Conservation (phyloP, 257 asterid species). For the Eucommia ulmoides region DNA sequence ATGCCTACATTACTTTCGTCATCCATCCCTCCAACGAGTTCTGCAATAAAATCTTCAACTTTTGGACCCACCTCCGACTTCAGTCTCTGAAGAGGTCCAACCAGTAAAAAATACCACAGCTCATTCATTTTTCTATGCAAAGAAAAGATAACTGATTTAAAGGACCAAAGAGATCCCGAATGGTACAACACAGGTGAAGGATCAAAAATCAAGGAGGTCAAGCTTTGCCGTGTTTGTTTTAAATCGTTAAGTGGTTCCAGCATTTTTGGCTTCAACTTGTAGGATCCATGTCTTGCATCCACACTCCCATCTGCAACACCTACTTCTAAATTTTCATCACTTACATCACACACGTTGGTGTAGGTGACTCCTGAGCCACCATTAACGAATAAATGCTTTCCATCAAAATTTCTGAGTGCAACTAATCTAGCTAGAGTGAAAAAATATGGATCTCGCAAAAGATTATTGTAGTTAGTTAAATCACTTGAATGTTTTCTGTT, state of each 20-base stretch:
- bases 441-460: conserved; percentile 38
- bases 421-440: conserved; percentile 24
- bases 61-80: conserved; percentile 51
- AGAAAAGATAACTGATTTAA: conserved; percentile 29
- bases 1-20: conserved; percentile 36
- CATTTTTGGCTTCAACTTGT: conserved; percentile 24
- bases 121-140: conserved; percentile 27
- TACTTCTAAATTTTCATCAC: conserved; percentile 20
- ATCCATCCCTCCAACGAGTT: conserved; percentile 46
- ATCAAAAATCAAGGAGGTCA: conserved; percentile 19
- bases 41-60: conserved; percentile 58
- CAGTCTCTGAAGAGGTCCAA: conserved; percentile 43
- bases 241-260: conserved; percentile 23
- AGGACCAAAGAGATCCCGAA: conserved; percentile 19
- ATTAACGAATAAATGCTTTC: conserved; percentile 23
- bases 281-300: conserved; percentile 23
- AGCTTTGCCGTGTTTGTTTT: conserved; percentile 24
- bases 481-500: conserved; percentile 10
- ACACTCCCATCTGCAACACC: conserved; percentile 14
- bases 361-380: conserved; percentile 9
- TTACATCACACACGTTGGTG: conserved; percentile 11
- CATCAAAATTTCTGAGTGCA: conserved; percentile 20
- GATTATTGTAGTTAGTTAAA: conserved; percentile 17
- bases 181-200: conserved; percentile 24
- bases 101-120: conserved; percentile 33